Conservation (phyloP, 805 yeast genomes). For the Candida montana region DNA sequence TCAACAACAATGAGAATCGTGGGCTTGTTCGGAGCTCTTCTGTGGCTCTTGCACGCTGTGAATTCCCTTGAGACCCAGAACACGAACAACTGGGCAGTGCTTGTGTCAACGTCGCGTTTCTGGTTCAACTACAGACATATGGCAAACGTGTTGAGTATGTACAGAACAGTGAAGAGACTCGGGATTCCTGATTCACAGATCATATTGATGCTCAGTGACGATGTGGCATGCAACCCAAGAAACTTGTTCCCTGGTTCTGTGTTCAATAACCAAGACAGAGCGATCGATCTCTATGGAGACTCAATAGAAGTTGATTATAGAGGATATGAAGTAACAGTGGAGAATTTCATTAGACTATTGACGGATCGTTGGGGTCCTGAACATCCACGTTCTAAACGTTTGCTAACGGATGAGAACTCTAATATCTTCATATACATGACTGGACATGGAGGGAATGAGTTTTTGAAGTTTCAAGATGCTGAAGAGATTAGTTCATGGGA, state of each 20-base stretch:
- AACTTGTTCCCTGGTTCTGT: conserved; percentile 96
- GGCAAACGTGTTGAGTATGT: conserved; percentile 93
- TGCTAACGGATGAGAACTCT: conserved; percentile 88
- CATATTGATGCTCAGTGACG: conserved; percentile 93
- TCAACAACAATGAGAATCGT: no score
- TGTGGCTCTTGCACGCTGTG: no score
- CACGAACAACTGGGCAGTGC: conserved; percentile 76
- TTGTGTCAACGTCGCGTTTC: conserved; percentile 92
- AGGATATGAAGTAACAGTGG: conserved; percentile 98
- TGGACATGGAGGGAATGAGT: conserved; percentile 98
- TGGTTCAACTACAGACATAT: conserved; percentile 99
- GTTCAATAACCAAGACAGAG: conserved; percentile 89
- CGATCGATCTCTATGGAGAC: conserved; percentile 89
- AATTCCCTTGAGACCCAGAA: conserved; percentile 31
- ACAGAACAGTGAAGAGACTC: conserved; percentile 89
- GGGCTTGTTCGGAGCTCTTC: no score
- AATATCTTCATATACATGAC: conserved; percentile 93
- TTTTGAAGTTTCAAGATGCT: conserved; percentile 95
- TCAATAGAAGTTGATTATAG: conserved; percentile 93
- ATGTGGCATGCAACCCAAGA: conserved; percentile 93
- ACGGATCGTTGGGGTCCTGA: conserved; percentile 96
- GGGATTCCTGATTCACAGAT: conserved; percentile 99
- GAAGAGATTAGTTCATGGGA: conserved; percentile 95
- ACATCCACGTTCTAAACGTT: conserved; percentile 87
- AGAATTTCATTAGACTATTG: conserved; percentile 83